Evolutionary conservation across 139 green algal genomes (phyloP).

Genomic region (Tetraselmis chui): DNA sequence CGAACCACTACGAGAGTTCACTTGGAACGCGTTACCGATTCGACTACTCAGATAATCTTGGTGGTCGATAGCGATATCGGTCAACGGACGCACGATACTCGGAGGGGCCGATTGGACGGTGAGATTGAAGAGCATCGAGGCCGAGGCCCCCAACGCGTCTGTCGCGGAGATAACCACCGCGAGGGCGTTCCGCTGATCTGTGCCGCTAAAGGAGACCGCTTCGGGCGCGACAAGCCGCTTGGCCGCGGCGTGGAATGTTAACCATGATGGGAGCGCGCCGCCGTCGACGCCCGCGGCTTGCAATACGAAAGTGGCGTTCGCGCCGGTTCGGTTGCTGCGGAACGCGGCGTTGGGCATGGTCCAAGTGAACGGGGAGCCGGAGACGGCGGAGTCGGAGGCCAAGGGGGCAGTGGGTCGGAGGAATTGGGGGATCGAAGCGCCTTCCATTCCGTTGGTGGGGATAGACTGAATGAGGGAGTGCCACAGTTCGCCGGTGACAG

Average conservation of each 20-base stretch:
- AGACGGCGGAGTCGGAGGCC: neutral
- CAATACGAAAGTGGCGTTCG: neutral
- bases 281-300: neutral
- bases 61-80: neutral
- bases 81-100: neutral
- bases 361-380: neutral
- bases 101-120: neutral
- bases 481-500: neutral
- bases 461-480: neutral
- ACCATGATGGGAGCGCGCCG: neutral
- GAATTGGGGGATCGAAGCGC: neutral
- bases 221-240: neutral
- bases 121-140: neutral
- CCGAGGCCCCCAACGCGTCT: neutral
- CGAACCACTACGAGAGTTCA: neutral
- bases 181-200: neutral
- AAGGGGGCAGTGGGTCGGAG: neutral
- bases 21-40: neutral
- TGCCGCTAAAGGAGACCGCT: neutral
- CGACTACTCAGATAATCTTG: neutral
- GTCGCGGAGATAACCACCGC: neutral
- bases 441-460: neutral
- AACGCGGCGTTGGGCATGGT: neutral
- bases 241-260: neutral
- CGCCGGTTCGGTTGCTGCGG: neutral